Conservation (phyloP, 2,329 filamentous ascomycete species). For the Lomentospora prolificans region DNA sequence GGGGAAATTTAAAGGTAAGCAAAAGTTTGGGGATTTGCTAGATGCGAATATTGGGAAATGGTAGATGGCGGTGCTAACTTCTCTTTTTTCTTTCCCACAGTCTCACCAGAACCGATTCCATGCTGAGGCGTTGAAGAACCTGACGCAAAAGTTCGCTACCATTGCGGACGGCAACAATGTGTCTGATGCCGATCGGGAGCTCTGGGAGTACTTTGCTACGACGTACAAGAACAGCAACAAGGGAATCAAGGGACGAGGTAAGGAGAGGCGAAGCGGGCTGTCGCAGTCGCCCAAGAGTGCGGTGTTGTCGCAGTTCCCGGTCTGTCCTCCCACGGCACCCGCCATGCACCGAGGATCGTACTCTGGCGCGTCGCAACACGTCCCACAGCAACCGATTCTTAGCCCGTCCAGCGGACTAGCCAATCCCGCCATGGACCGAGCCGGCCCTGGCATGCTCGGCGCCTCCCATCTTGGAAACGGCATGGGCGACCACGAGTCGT, state of each 20-base stretch:
- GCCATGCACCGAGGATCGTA: neutral
- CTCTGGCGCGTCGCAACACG: neutral
- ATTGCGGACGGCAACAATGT: constrained; percentile 53
- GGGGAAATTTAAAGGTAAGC: constrained; percentile 82
- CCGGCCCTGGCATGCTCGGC: neutral
- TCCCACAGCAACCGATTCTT: neutral
- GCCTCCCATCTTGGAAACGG: neutral
- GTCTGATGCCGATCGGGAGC: constrained; percentile 57
- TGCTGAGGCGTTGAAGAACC: constrained; percentile 55
- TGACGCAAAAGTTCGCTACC: constrained; percentile 62
- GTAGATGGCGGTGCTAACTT: too few relatives aligned
- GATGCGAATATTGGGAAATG: too few relatives aligned
- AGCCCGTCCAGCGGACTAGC: neutral
- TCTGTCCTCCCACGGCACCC: neutral
- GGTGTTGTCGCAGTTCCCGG: constrained; percentile 7
- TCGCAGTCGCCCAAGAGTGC: constrained; percentile 14
- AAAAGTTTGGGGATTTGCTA: too few relatives aligned
- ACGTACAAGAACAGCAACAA: constrained; percentile 99
- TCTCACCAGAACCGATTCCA: constrained; percentile 95
- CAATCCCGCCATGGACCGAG: neutral
- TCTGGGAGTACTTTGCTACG: constrained; percentile 74
- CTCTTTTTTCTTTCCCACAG: constrained; percentile 26
- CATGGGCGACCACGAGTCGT: neutral
- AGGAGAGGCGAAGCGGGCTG: constrained; percentile 55
- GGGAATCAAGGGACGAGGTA: constrained; percentile 92